These are phyloP conservation scores for Sclerotinia borealis DNA, from an alignment of 2,329 filamentous ascomycete species.

Conservation along the genomic window DNA sequence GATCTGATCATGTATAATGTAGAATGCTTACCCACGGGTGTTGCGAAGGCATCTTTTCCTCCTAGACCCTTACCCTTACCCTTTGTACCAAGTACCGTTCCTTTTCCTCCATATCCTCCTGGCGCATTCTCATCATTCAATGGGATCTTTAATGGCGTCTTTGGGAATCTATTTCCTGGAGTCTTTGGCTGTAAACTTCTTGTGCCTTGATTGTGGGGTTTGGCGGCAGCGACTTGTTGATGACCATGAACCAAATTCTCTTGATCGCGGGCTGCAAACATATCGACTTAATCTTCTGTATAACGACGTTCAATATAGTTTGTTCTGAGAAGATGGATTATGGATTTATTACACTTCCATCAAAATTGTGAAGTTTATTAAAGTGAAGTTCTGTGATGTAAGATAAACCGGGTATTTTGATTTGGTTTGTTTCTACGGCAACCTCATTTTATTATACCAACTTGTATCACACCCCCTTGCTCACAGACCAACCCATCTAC, in stretches of 20 bases:
- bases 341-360: too few species aligned
- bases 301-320: conserved; percentile 4
- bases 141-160: conserved; percentile 73
- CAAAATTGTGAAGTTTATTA: conserved; percentile 3
- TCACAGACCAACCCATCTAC: conserved; percentile 12
- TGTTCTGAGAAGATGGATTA: not conserved
- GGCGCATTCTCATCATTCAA: conserved; percentile 83
- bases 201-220: conserved; percentile 61
- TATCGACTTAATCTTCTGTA: conserved; percentile 35
- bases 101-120: conserved; percentile 50
- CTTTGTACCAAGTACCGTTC: conserved; percentile 37
- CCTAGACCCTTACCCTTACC: conserved; percentile 53
- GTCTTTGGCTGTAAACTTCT: conserved; percentile 67
- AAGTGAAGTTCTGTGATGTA: not conserved
- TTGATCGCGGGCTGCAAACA: conserved; percentile 77
- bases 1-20: conserved; percentile 33
- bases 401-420: not conserved
- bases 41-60: conserved; percentile 57
- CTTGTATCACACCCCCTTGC: conserved; percentile 4
- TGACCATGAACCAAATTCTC: conserved; percentile 78
- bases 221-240: conserved; percentile 63
- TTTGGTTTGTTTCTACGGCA: conserved; percentile 17
- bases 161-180: conserved; percentile 67
- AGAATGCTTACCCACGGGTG: conserved; percentile 61
- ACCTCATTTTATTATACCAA: conserved; percentile 15